Conservation (phyloP, 1,284 basidiomycete genomes). For the Leccinum cinnamomeum region DNA sequence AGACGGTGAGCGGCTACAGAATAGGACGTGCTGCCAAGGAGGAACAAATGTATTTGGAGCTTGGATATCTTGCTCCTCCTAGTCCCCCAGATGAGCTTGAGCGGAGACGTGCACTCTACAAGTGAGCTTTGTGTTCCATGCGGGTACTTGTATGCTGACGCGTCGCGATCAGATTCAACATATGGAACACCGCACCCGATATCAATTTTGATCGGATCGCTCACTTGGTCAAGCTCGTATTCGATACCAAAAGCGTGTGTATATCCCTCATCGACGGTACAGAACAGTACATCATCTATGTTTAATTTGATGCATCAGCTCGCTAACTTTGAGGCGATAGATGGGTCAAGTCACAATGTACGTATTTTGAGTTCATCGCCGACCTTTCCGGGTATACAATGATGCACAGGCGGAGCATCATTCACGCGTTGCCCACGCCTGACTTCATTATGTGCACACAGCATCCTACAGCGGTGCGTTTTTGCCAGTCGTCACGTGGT, state of each 20-base stretch:
- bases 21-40: constrained; percentile 56
- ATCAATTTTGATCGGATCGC: constrained; percentile 91
- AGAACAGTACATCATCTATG: constrained; percentile 57
- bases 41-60: constrained; percentile 56
- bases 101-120: constrained; percentile 76
- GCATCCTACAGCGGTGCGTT: constrained; percentile 75
- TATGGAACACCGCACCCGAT: constrained; percentile 82
- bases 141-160: constrained; percentile 5
- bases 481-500: not conserved
- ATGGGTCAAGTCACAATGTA: constrained; percentile 85
- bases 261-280: constrained; percentile 83
- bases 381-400: not conserved
- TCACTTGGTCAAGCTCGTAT: constrained; percentile 89
- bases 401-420: constrained; percentile 58
- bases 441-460: constrained; percentile 80
- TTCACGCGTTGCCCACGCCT: constrained; percentile 55
- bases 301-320: constrained; percentile 34
- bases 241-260: constrained; percentile 83
- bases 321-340: constrained; percentile 36
- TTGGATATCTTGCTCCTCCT: constrained; percentile 79
- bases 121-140: constrained; percentile 44
- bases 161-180: constrained; percentile 68
- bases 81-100: constrained; percentile 80
- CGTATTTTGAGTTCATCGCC: constrained; percentile 23
- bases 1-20: constrained; percentile 36